Evolutionary conservation across 495 filamentous ascomycete genomes (phyloP), one percentile per base, ranked within the genome.

Genomic region (Neurospora sp.): DNA sequence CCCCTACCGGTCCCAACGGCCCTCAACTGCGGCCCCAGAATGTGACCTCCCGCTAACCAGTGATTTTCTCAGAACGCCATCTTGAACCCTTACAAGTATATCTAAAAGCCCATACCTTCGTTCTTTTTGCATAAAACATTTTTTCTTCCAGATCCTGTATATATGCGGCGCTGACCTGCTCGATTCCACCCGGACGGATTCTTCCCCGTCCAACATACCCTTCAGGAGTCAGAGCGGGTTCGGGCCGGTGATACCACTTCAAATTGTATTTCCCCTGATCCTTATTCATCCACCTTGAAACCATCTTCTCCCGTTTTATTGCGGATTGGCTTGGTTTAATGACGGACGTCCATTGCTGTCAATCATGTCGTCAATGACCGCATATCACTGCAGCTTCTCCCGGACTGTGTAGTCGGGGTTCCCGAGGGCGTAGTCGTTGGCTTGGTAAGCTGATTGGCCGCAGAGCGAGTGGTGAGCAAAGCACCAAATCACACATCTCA

Each of bases 61-160:
- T 16, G 5, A 75, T 31, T 66, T 3, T 35, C 72, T 12, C 78
- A 93, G 90, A 93, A 93, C 62, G 92, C 91, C 7, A 96, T 96
- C 78, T 90, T 96, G 89, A 96, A 96, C 80, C 93, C 93, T 4
- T 96, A 96, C 84, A 95, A 96, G 80, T 93, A 93, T 77, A 89
- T 94, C 71, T 84, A 73, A 71, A 62, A 62, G 54, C 54, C 11
- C 54, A 37, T 35, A 9, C 27, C 2, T 37, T 37, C 7, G 7
- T 66, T 66, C 27, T 18, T 66, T 31, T 35, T 66, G 54, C 3
- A 66, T 66, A 35, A 66, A 66, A 35, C 54, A 18, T 35, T 35
- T 5, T 8, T 37, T 35, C 27, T 66, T 18, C 12, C 27, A 66
- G 54, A 66, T 66, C 14, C 54, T 66, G 54, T 66, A 66, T 66